Base-by-base conservation (phyloP, 352 stramenopile genomes). In the Lagenidium giganteum region DNA sequence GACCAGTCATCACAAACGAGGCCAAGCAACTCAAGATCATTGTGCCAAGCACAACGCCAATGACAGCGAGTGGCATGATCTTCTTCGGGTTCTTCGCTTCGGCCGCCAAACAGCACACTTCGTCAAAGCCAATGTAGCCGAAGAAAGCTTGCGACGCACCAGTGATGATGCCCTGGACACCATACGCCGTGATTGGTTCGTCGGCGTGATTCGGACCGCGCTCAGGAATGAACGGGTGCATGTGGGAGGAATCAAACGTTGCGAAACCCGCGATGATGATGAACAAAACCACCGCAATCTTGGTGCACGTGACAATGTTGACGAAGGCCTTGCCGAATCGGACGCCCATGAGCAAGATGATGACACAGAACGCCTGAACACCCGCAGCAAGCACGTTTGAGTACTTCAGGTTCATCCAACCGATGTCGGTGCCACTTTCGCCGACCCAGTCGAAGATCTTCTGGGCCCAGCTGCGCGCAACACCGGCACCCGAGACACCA, bases 111-210 rank as follows among this genome's bases (percentile, higher is more conserved):
- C 87, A 96, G 56, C 85, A 96, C 18, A 98, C 80, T 55, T 97
- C 91, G 61, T 98, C 94, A 58, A 97, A 98, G n/a, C 94, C 94
- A 23, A 98, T 67, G 61, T 94, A 97, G 11, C 91, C 91, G 66
- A 97, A 97, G 67, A 97, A 97, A 14, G 83, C 88, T 12, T 80
- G 80, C 14, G 87, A 91, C 1, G 83, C 67, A 18, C 83, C 87
- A 14, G 57, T 67, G 47, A 96, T 70, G 34, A 97, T 64, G 25
- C 82, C 81, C 28, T 68, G 54, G 0, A 46, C 25, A 8, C 82
- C 81, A 26, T 67, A 83, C 4, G 51, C 34, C n/a, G n/a, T n/a
- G n/a, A n/a, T 40, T 64, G 54, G 4, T 52, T 52, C 35, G 12
- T 54, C 33, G n/a, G n/a, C n/a, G n/a, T n/a, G n/a, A n/a, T n/a